A percentile compares a stretch with the other conserved stretches of the same genome.
phyloP scores from a whole-genome alignment of 129 eudicot species.

The carrot (Daucus carota) region DH1_v3.0 NC_030387.2:24035501-24036000 shows the following conservation, averaged over 20 bases:
- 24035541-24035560: conserved; percentile 85
- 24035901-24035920: conserved; percentile 92
- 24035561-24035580: conserved; percentile 90
- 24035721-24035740: conserved; percentile 55
- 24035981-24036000: conserved; percentile 82
- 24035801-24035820: background rate
- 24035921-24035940: conserved; percentile 96
- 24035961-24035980: conserved; percentile 97
- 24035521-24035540: conserved; percentile 84
- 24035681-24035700: conserved; percentile 49
- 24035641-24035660: conserved; percentile 77
- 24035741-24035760: conserved; percentile 70
- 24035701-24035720: conserved; percentile 78
- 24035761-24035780: conserved; percentile 74
- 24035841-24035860: background rate
- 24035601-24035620: conserved; percentile 56
- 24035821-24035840: background rate
- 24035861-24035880: conserved; percentile 84
- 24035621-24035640: conserved; percentile 88
- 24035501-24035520: conserved; percentile 91
- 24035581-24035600: conserved; percentile 79
- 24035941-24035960: conserved; percentile 90
- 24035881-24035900: conserved; percentile 73
- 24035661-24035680: conserved; percentile 59
- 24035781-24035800: background rate